Conservation (phyloP, 2,329 filamentous ascomycete species). For the Fusarium coicis region DNA sequence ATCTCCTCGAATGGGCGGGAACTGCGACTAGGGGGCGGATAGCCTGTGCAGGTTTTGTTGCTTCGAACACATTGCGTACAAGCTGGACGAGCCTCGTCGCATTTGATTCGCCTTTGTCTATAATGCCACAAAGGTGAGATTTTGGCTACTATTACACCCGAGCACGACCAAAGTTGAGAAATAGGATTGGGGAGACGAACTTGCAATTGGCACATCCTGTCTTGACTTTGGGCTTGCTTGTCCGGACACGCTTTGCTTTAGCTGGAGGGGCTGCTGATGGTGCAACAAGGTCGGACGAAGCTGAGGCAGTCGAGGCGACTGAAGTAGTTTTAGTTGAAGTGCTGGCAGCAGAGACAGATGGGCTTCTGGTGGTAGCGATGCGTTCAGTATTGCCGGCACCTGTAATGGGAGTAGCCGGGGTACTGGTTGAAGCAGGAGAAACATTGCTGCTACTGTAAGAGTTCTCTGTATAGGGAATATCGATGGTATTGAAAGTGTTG, state of each 20-base stretch:
- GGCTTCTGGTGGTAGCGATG: constrained; percentile 4
- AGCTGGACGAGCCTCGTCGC: constrained; percentile 70
- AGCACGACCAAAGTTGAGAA: background rate
- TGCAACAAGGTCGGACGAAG: constrained; percentile 6
- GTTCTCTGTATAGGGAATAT: constrained; percentile 25
- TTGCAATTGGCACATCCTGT: constrained; percentile 76
- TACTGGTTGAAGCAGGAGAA: constrained; percentile 31
- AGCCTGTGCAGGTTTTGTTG: constrained; percentile 69
- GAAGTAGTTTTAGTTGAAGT: constrained; percentile 4
- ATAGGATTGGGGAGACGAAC: constrained; percentile 56
- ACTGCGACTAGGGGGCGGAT: constrained; percentile 66
- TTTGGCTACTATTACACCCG: constrained; percentile 21
- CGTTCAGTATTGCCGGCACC: constrained; percentile 4
- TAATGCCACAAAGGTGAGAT: constrained; percentile 31
- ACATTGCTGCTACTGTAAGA: constrained; percentile 34
- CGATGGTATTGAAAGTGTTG: constrained; percentile 17
- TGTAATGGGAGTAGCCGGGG: constrained; percentile 25
- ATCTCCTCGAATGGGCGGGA: constrained; percentile 59
- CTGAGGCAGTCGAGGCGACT: constrained; percentile 1
- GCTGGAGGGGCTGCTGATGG: constrained; percentile 7
- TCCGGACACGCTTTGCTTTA: constrained; percentile 57
- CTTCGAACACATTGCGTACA: constrained; percentile 70
- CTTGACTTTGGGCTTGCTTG: constrained; percentile 71
- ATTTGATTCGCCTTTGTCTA: constrained; percentile 72
- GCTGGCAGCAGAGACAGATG: constrained; percentile 7